These are phyloP conservation scores for Fusarium papillatum DNA, from an alignment of 2,329 filamentous ascomycete species.

Conservation along the genomic window DNA sequence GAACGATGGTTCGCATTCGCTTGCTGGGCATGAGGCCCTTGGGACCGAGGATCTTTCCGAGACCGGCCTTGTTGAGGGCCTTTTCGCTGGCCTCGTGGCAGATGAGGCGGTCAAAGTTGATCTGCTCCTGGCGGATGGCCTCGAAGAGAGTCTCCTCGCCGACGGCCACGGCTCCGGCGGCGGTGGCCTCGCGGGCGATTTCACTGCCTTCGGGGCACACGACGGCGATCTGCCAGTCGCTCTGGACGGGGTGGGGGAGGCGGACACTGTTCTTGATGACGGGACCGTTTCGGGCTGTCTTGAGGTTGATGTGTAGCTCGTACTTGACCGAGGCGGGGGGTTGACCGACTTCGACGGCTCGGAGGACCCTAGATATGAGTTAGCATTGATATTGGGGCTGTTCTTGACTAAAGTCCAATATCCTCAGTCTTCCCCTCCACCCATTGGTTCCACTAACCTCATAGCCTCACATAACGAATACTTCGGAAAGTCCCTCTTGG, in stretches of 20 bases:
- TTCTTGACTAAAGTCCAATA: neutral
- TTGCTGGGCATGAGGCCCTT: conserved; percentile 92
- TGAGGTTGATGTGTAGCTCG: conserved; percentile 87
- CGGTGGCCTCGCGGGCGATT: conserved; percentile 79
- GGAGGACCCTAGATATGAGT: conserved; percentile 77
- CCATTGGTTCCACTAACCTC: conserved; percentile 67
- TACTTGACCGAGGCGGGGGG: conserved; percentile 84
- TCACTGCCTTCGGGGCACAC: conserved; percentile 88
- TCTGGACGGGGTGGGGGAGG: conserved; percentile 91
- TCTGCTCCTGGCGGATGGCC: conserved; percentile 77
- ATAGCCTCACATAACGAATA: conserved; percentile 94
- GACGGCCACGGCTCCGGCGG: conserved; percentile 84
- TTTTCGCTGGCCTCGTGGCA: conserved; percentile 85
- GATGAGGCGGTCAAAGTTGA: conserved; percentile 91
- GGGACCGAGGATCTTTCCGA: conserved; percentile 89
- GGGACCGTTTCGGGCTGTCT: conserved; percentile 87
- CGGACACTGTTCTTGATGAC: conserved; percentile 89
- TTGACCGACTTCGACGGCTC: conserved; percentile 91
- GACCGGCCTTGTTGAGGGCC: conserved; percentile 83
- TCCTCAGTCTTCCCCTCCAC: neutral
- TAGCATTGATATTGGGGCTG: conserved; percentile 22
- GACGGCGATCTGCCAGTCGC: conserved; percentile 89
- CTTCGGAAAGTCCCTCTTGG: conserved; percentile 72
- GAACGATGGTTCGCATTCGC: conserved; percentile 91
- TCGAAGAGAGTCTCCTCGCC: conserved; percentile 91